Evolutionary conservation across 129 eudicot genomes (phyloP).

Genomic region (Flaveria ramosissima): DNA sequence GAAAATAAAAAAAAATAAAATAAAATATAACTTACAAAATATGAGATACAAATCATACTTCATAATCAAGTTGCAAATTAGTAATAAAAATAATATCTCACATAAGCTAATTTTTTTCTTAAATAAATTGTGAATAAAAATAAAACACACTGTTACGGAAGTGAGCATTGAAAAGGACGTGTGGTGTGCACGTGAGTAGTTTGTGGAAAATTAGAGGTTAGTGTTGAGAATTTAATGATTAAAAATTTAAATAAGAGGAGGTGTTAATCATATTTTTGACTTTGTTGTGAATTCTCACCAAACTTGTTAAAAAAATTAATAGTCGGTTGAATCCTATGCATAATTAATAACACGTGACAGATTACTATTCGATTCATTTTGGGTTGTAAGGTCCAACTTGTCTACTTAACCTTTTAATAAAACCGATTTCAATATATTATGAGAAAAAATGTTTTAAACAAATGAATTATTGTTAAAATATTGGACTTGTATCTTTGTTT

Average conservation of each 20-base stretch:
- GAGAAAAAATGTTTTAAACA: neutral
- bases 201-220: conserved; percentile 9
- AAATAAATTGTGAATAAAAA: too few relatives aligned
- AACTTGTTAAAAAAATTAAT: conserved; percentile 1
- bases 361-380: neutral
- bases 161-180: too few relatives aligned
- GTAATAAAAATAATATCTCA: too few relatives aligned
- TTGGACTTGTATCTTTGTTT: too few relatives aligned
- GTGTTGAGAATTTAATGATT: neutral
- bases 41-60: too few relatives aligned
- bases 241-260: conserved; percentile 4
- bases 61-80: too few relatives aligned
- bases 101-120: too few relatives aligned
- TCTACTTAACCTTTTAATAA: neutral
- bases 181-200: conserved; percentile 23
- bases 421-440: neutral
- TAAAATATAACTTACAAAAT: too few relatives aligned
- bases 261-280: conserved; percentile 21
- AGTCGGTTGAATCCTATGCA: conserved; percentile 12
- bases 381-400: conserved; percentile 12
- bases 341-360: neutral
- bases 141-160: too few relatives aligned
- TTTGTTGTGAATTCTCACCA: conserved; percentile 25
- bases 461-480: too few relatives aligned
- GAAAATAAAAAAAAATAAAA: too few relatives aligned